Evolutionary conservation across 1,139 yeast genomes (phyloP), one percentile per base, ranked within the genome.

Genomic region (Debaryomycetaceae sp.): DNA sequence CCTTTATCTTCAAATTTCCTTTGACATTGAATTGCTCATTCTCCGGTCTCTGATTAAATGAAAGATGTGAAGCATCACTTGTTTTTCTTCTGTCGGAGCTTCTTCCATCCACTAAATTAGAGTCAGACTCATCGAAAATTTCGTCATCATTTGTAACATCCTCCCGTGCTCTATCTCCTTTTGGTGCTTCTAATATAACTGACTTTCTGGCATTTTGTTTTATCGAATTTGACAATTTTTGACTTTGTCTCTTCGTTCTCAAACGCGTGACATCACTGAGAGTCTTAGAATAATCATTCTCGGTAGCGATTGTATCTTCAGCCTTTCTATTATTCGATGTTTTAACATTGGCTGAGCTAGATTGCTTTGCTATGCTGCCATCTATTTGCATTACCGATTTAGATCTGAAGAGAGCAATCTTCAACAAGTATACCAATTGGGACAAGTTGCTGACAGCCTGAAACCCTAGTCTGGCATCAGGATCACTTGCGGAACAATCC

Each of bases 321-420:
- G 47, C 43, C 9, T 51, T 50, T 37, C 55, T 59, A 11, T 8
- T 22, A 22, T 22, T 22, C 19, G 45, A 45, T 1, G 51, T 24
- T 48, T 48, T 49, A 26, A 42, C 44, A 13, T 19, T 41, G 28
- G 15, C 30, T 34, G 26, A 28, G 22, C 18, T 36, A 33, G n/a
- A 18, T 16, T 19, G 19, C 8, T 13, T 19, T 24, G 33, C 13
- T n/a, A 17, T 16, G 15, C 17, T 13, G 18, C 29, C 30, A 31
- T 36, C 36, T 6, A 37, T 30, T 22, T 53, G 46, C 77, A 87
- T 79, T 0, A 85, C 89, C 17, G 82, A 75, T 51, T 78, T 81
- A 2, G 96, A 83, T 43, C 97, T 73, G 5, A 84, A 78, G 37
- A 89, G 70, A 0, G 98, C 98, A 49, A 92, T 89, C 52, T 87